phyloP scores from a whole-genome alignment of 108 stramenopile species.

The Pseudonitzschia delicatissima region DNA sequence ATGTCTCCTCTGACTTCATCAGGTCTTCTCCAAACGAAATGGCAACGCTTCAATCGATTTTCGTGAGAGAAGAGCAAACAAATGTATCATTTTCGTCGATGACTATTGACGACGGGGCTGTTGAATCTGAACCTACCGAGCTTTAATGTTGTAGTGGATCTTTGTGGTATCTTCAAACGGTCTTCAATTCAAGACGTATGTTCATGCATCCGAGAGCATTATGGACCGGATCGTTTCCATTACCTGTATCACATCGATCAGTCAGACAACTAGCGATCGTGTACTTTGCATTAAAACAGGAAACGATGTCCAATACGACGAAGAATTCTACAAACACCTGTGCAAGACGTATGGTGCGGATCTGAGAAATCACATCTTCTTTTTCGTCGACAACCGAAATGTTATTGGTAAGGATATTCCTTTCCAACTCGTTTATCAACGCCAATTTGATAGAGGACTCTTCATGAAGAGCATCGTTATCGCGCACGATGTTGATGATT shows the following conservation, averaged over 20 bases:
- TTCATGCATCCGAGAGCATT: conserved; percentile 14
- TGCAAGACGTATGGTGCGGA: conserved; percentile 28
- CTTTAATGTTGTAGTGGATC: conserved; percentile 32
- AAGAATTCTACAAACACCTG: conserved; percentile 33
- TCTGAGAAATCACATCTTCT: conserved; percentile 25
- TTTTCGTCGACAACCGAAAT: conserved; percentile 37
- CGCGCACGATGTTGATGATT: conserved; percentile 36
- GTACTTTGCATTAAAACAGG: conserved; percentile 27
- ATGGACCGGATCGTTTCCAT: conserved; percentile 23
- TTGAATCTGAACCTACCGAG: background rate
- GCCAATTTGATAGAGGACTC: conserved; percentile 22
- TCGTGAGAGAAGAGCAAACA: conserved; percentile 12
- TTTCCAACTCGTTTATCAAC: conserved; percentile 34
- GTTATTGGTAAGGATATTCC: conserved; percentile 37
- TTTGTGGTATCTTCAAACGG: conserved; percentile 34
- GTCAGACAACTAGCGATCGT: conserved; percentile 31
- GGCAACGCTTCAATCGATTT: conserved; percentile 28
- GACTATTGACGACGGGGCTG: conserved; percentile 6
- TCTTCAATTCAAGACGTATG: conserved; percentile 33
- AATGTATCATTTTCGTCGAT: conserved; percentile 5
- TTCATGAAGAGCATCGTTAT: conserved; percentile 33
- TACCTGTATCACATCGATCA: conserved; percentile 35
- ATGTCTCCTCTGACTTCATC: conserved; percentile 35
- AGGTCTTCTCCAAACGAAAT: conserved; percentile 23
- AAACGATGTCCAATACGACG: conserved; percentile 26